Evolutionary conservation across 2,329 filamentous ascomycete species (phyloP).

Genomic region (Fusarium continuum): DNA sequence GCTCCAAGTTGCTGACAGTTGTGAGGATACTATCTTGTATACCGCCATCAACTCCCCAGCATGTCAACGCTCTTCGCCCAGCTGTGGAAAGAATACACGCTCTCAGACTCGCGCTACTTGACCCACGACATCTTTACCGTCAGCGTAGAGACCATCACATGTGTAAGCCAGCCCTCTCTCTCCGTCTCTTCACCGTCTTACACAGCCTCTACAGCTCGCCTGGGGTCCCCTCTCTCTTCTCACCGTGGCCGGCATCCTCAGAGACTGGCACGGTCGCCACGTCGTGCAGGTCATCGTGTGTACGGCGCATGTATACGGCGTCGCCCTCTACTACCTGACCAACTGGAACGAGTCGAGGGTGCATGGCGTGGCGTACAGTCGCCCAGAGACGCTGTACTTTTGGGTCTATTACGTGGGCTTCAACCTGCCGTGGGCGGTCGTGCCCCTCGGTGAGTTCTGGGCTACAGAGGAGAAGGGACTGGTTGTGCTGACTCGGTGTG

Average conservation of each 20-base stretch:
- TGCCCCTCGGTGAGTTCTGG: conserved; percentile 61
- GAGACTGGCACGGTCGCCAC: conserved; percentile 57
- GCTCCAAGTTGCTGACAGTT: neutral
- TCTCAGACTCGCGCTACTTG: conserved; percentile 88
- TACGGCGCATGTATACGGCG: conserved; percentile 67
- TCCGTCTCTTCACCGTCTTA: neutral
- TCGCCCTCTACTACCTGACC: conserved; percentile 70
- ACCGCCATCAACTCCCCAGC: conserved; percentile 71
- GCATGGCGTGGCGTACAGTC: conserved; percentile 59
- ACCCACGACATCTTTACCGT: conserved; percentile 84
- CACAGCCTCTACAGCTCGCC: conserved; percentile 50
- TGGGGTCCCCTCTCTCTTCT: conserved; percentile 69
- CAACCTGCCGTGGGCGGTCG: conserved; percentile 68
- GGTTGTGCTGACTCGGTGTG: conserved; percentile 20
- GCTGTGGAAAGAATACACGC: conserved; percentile 91
- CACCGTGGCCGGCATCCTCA: conserved; percentile 57
- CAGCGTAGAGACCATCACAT: conserved; percentile 86
- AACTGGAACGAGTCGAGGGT: conserved; percentile 59
- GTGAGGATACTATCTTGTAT: conserved; percentile 76
- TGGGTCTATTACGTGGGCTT: conserved; percentile 71
- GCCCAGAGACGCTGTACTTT: conserved; percentile 69
- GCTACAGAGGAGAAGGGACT: neutral
- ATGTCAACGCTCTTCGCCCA: conserved; percentile 81
- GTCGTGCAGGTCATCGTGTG: conserved; percentile 61
- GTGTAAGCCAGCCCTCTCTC: conserved; percentile 59